Evolutionary conservation across 1,139 yeast genomes (phyloP), one percentile per base, ranked within the genome.

Genomic region (Hyphopichia burtonii): DNA sequence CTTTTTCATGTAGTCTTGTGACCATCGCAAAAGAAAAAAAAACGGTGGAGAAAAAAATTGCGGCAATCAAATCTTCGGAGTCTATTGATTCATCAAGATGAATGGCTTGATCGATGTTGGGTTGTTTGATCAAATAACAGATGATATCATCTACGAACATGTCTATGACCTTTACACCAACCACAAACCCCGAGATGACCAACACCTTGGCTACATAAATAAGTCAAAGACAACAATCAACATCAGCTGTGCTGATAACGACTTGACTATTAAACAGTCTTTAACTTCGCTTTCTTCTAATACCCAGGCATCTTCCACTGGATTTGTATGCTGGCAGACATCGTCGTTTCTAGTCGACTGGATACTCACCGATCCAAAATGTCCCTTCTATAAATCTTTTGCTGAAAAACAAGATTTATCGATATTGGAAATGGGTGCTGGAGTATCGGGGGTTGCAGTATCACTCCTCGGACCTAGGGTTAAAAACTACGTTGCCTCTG

Each of bases 351-450:
- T 84, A 34, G 71, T 72, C 0, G 76, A 78, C 37, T 84, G 89
- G 88, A 39, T 80, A 1, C 39, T 72, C 11, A 46, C 54, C 5
- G 51, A 51, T 22, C 32, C 35, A 0, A 41, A 36, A 19, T 56
- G 69, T 42, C 71, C 71, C 1, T 53, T 66, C 17, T 34, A 43
- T 31, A 8, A 14, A 4, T 3, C 41, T 3, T 48, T 59, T 31
- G 19, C 45, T 28, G 46, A 47, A 12, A 38, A 2, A 31, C n/a
- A 31, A 5, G 15, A 31, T 17, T 30, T 56, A 6, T 48, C 46
- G 1, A 71, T 83, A 0, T 60, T 84, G 2, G 93, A 85, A 51
- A 56, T 85, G 6, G 94, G 94, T 0, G 60, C 86, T 14, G 94
- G 94, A 0, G 76, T 76, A 0, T 73, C 83, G 0, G 90, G 85